A percentile compares a stretch with the other conserved stretches of the same genome.
These are phyloP conservation scores for Rhododendron mucronatum DNA, from an alignment of 148 eudicot species.

Conservation along the genomic window DNA sequence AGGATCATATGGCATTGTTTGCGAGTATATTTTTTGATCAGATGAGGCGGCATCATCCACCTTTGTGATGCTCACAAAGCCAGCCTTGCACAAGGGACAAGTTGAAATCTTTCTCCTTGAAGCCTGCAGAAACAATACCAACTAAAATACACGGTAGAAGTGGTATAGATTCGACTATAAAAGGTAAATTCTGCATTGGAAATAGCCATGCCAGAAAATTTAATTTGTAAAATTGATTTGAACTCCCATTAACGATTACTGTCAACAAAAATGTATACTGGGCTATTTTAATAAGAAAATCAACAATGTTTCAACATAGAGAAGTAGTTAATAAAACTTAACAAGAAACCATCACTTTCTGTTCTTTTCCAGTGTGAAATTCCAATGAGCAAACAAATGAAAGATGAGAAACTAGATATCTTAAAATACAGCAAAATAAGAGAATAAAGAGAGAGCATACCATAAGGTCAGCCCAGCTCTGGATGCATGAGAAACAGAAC, in stretches of 20 bases:
- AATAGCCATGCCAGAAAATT: neutral
- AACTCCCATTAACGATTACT: neutral
- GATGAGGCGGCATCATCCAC: slow-evolving; percentile 53
- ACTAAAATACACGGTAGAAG: neutral
- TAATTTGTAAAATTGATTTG: neutral
- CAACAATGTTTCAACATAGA: neutral
- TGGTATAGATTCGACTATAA: neutral
- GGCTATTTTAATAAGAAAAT: neutral
- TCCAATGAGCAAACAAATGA: neutral
- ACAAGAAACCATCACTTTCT: neutral
- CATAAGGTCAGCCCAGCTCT: slow-evolving; percentile 79
- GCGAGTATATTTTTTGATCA: slow-evolving; percentile 87
- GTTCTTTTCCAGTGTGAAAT: neutral
- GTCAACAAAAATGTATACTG: neutral
- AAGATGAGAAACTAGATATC: neutral
- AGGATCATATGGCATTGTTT: slow-evolving; percentile 55
- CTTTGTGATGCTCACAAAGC: slow-evolving; percentile 58
- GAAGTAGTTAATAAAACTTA: neutral
- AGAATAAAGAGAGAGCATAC: slow-evolving; percentile 30
- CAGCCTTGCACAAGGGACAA: slow-evolving; percentile 84
- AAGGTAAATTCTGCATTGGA: neutral
- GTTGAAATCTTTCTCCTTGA: slow-evolving; percentile 49
- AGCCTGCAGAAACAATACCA: slow-evolving; percentile 32
- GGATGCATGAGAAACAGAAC: slow-evolving; percentile 89
- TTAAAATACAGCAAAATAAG: neutral